Base-by-base conservation (phyloP, 768 basidiomycete genomes). In the Naganishia antarctica region DNA sequence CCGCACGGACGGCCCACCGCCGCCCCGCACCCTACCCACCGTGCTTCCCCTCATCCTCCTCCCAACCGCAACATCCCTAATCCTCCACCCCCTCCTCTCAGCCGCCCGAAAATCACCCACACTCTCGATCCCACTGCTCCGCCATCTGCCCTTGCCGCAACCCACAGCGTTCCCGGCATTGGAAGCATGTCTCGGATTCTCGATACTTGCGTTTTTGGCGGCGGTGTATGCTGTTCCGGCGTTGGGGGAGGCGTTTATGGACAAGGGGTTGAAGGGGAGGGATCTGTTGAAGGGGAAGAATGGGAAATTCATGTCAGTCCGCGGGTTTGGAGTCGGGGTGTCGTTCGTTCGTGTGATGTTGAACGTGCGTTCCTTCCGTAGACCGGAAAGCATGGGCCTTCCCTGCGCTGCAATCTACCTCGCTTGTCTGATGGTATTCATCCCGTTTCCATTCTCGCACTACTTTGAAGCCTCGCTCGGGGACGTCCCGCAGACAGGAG, bases 301-400 rank as follows among this genome's bases (percentile, higher is more conserved):
- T 46, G 73, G 50, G 66, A 63, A 57, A n/a, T 57, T 31, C 23
- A 57, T 57, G 53, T 57, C 18, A 29, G 50, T 34, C 18, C 28
- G n/a, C 29, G 69, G 68, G 64, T 60, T 76, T 73, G 72, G 68
- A 49, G 47, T 25, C n/a, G n/a, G n/a, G n/a, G n/a, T n/a, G n/a
- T 46, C 45, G 45, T n/a, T 21, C 68, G 73, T 72, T n/a, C 32
- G 16, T 18, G 23, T n/a, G 51, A 40, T 7, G 25, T 21, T 40
- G 49, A 40, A 7, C 41, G 40, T 26, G 26, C 37, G 61, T 40
- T 16, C 37, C 16, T 16, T n/a, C 58, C 34, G 16, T 63, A 98
- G 93, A 75, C 93, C 96, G 45, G 96, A 99, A 80, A 91, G 90
- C 69, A 84, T 88, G 71, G 94, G 94, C 13, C 85, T 97, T 64